Conservation (phyloP, 495 filamentous ascomycete species). For the Durotheca rogersii region DNA sequence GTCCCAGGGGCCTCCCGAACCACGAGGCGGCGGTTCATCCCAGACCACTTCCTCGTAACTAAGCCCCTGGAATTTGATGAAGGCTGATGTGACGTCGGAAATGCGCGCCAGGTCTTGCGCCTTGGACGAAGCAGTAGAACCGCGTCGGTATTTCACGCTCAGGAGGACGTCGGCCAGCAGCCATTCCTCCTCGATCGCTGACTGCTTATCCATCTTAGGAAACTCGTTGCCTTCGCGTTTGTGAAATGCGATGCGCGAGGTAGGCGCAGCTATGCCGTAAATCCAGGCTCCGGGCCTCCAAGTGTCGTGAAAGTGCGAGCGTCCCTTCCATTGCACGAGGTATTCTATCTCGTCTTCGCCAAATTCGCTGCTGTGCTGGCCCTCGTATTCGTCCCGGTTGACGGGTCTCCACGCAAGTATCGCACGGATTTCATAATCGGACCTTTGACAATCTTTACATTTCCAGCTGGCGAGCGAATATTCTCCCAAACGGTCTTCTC, state of each 20-base stretch:
- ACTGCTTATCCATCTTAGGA: conserved; percentile 68
- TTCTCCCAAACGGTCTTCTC: conserved; percentile 47
- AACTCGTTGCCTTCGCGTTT: conserved; percentile 61
- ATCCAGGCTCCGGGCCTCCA: conserved; percentile 94
- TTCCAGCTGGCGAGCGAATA: conserved; percentile 64
- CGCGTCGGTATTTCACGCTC: conserved; percentile 63
- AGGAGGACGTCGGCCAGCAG: conserved; percentile 86
- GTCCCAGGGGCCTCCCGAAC: conserved; percentile 68
- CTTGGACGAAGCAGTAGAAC: conserved; percentile 45
- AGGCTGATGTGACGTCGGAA: conserved; percentile 65
- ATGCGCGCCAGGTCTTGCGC: conserved; percentile 68
- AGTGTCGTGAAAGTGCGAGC: conserved; percentile 72
- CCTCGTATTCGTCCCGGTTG: conserved; percentile 51
- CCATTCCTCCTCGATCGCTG: conserved; percentile 83
- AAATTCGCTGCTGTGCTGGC: conserved; percentile 52
- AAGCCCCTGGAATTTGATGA: conserved; percentile 94
- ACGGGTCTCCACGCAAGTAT: conserved; percentile 86
- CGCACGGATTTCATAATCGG: conserved; percentile 60
- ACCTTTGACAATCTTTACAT: conserved; percentile 70
- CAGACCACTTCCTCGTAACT: conserved; percentile 88
- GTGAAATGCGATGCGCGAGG: conserved; percentile 73
- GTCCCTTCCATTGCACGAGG: conserved; percentile 79
- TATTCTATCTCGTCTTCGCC: conserved; percentile 77
- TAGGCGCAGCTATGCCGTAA: conserved; percentile 63
- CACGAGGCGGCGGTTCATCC: conserved; percentile 75